Percentiles rank a stretch among this genome's conserved stretches.
These are phyloP conservation scores for Rosa multiflora DNA, from an alignment of 306 rosid genomes.

Conservation along the genomic window DNA sequence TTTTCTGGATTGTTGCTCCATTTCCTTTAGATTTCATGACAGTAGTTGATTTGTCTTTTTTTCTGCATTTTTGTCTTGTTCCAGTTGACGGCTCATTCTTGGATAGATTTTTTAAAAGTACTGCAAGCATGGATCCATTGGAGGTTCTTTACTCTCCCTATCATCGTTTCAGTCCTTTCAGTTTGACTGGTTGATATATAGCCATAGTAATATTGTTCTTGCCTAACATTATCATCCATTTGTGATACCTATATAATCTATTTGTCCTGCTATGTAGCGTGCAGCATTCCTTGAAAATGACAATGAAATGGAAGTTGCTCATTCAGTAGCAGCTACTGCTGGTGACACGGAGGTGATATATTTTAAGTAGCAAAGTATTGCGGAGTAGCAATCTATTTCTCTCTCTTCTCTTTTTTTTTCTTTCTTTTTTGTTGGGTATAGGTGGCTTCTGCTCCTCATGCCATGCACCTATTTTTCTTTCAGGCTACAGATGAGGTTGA, in stretches of 20 bases:
- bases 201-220: background rate
- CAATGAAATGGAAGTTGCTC: slow-evolving; percentile 91
- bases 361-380: background rate
- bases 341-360: slow-evolving; percentile 79
- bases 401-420: background rate
- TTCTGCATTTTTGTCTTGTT: slow-evolving; percentile 24
- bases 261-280: slow-evolving; percentile 47
- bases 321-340: slow-evolving; percentile 82
- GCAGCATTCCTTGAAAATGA: slow-evolving; percentile 83
- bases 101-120: slow-evolving; percentile 75
- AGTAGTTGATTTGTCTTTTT: background rate
- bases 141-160: slow-evolving; percentile 50
- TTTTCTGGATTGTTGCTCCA: background rate
- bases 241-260: slow-evolving; percentile 20
- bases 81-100: slow-evolving; percentile 79
- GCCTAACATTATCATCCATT: slow-evolving; percentile 15
- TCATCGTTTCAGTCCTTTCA: background rate
- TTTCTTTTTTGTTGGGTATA: background rate
- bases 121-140: slow-evolving; percentile 72
- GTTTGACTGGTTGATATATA: background rate
- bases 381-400: background rate
- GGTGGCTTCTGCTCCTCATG: slow-evolving; percentile 5
- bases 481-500: slow-evolving; percentile 71
- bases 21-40: background rate
- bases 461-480: slow-evolving; percentile 8